A percentile compares a stretch with the other conserved stretches of the same genome.
Evolutionary conservation across 805 yeast genomes (phyloP).

Genomic region (Candida hungchunana): DNA sequence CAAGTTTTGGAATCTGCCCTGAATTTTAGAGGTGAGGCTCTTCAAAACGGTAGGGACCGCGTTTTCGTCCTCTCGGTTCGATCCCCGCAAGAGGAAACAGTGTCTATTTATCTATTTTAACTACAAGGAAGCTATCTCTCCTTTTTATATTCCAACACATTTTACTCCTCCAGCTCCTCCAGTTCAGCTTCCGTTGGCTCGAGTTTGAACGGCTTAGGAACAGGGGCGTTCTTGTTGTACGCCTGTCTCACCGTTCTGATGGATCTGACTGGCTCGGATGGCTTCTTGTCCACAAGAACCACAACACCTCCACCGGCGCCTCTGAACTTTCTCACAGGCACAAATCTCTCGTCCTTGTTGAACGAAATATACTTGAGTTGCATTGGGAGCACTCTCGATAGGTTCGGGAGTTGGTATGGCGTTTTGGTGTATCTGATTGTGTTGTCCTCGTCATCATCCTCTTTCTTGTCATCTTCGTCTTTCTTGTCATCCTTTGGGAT

Average conservation of each 20-base stretch:
- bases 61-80: too few species aligned
- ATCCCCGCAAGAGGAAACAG: too few species aligned
- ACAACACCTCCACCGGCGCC: constrained; percentile 62
- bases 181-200: constrained; percentile 20
- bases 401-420: constrained; percentile 68
- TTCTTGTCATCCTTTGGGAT: constrained; percentile 27
- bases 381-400: constrained; percentile 85
- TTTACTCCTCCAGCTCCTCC: constrained; percentile 4
- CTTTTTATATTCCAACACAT: not conserved
- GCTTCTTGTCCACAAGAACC: constrained; percentile 60
- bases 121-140: not conserved
- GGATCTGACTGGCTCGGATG: constrained; percentile 55
- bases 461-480: constrained; percentile 21
- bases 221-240: constrained; percentile 68
- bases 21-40: too few species aligned
- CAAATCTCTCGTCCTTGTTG: constrained; percentile 66
- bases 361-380: constrained; percentile 84
- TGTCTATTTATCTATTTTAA: too few species aligned
- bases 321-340: constrained; percentile 75
- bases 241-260: constrained; percentile 84
- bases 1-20: too few species aligned
- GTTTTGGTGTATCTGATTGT: constrained; percentile 53
- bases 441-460: constrained; percentile 24
- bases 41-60: too few species aligned
- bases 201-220: constrained; percentile 67